Evolutionary conservation across 139 green algal genomes (phyloP), one percentile per base, ranked within the genome.

Genomic region (Chlorella sorokiniana): DNA sequence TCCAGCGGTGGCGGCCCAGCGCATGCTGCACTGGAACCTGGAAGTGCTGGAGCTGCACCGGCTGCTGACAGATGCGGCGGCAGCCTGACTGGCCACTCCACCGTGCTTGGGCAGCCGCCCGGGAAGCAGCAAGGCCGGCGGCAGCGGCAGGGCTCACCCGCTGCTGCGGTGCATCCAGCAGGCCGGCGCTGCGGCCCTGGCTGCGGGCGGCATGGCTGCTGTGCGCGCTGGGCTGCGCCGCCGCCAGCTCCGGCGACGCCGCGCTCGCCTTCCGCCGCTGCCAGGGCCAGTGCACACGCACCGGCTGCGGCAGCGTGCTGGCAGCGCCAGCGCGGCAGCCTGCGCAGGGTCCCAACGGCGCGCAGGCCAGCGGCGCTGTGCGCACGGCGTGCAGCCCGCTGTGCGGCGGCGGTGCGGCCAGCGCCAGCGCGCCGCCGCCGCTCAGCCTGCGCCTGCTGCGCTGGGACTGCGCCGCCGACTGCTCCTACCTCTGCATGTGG

Each of bases 401-500:
- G 33, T 85, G 78, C 56, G 25, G n/a, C 33, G 18, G 38, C 42
- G 44, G 44, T 54, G 25, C 1, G 52, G 20, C 37, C 41, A 23
- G 31, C 54, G 59, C 31, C 23, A 18, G 18, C 37, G 22, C 27
- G 10, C 5, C n/a, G 10, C 27, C n/a, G n/a, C 68, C 67, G 37
- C 33, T 77, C 22, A 69, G 31, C 22, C 82, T 91, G 56, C 45
- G 41, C 25, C 9, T 86, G 45, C 75, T 77, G 75, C 76, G 51
- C 27, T 94, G 89, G 89, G 84, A 84, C 63, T 94, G 90, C 59
- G 14, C 69, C 1, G 72, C 84, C 54, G 93, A 96, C 84, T 97
- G 93, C 87, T 85, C 83, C 31, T 97, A 98, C 82, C 81, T 85
- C 16, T 98, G 94, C 89, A 97, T 97, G 94, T 83, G 80, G 51